Evolutionary conservation across 179 eudicot genomes (phyloP).

Genomic region (Pouteria campechiana): DNA sequence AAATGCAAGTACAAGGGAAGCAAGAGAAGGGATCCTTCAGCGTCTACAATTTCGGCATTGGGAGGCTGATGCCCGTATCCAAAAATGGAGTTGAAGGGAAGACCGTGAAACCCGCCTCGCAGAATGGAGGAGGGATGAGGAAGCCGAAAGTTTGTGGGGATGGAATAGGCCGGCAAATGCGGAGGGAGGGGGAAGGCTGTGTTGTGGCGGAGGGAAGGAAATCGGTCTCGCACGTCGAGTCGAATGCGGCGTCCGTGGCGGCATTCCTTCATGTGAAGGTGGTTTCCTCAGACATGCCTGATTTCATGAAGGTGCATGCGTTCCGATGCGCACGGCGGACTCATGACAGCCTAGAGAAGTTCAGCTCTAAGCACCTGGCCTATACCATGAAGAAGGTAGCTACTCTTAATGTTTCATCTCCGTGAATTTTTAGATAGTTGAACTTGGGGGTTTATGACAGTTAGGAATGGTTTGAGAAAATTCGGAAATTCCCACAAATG

Average conservation of each 20-base stretch:
- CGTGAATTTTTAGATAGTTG: no score
- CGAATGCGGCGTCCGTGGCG: constrained; percentile 21
- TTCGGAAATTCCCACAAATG: no score
- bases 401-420: no score
- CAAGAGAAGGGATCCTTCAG: constrained; percentile 33
- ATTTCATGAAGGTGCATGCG: constrained; percentile 84
- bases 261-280: constrained; percentile 53
- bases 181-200: background rate
- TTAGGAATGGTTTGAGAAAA: no score
- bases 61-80: constrained; percentile 29
- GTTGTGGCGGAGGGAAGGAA: constrained; percentile 11
- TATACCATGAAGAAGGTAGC: constrained; percentile 81
- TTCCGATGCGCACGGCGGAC: constrained; percentile 65
- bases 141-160: constrained; percentile 29
- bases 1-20: constrained; percentile 23
- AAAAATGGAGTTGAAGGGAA: constrained; percentile 23
- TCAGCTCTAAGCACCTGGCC: constrained; percentile 67
- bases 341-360: constrained; percentile 68
- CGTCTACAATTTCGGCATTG: constrained; percentile 25
- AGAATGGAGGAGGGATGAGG: constrained; percentile 26
- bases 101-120: constrained; percentile 17
- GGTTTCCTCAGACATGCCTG: constrained; percentile 80
- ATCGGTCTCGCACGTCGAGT: constrained; percentile 19
- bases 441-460: no score
- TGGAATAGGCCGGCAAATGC: background rate